Evolutionary conservation across 164 flowering plant species (phyloP).

Genomic region (Magnolia officinalis): DNA sequence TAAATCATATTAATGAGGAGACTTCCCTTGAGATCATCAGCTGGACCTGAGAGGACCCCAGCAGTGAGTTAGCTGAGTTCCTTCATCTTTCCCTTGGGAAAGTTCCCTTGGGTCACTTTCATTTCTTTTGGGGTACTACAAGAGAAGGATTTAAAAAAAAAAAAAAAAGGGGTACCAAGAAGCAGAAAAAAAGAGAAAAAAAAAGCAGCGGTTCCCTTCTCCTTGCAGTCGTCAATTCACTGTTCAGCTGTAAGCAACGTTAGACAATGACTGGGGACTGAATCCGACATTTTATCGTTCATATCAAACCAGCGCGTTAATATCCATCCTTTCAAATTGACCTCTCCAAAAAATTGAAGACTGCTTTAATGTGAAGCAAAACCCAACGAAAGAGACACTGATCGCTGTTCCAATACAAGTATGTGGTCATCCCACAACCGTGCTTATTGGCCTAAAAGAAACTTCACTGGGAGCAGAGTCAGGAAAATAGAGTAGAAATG

Average conservation of each 20-base stretch:
- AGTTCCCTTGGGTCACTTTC: conserved; percentile 8
- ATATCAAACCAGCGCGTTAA: background rate
- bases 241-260: conserved; percentile 1
- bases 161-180: background rate
- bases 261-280: background rate
- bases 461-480: background rate
- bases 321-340: background rate
- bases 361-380: background rate
- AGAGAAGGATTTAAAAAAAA: background rate
- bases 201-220: conserved; percentile 11
- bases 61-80: background rate
- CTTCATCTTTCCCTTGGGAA: background rate
- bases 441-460: background rate
- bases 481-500: background rate
- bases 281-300: background rate
- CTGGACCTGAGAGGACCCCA: background rate
- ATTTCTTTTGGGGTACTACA: conserved; percentile 2
- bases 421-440: background rate
- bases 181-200: background rate
- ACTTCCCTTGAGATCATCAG: background rate
- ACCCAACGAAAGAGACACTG: background rate
- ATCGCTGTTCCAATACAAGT: background rate
- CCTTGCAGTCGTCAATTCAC: background rate
- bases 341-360: background rate
- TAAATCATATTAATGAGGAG: background rate